Evolutionary conservation across 129 eudicot species (phyloP).

Genomic region (Pseudognaphalium luteoalbum): DNA sequence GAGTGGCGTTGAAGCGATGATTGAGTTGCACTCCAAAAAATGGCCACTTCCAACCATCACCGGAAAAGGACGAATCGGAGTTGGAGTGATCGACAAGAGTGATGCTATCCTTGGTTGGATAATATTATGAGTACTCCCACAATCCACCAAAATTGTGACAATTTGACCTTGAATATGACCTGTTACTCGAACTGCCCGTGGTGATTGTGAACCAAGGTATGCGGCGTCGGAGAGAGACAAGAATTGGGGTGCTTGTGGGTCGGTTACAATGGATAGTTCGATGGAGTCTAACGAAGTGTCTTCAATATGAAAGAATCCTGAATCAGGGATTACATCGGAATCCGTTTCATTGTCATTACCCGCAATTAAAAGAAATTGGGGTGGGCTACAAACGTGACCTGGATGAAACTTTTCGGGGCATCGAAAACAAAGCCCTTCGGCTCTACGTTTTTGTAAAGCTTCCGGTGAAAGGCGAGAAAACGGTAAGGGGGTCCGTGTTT

Average conservation of each 20-base stretch:
- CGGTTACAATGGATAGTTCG: too few species aligned
- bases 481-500: background rate
- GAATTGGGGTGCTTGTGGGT: too few species aligned
- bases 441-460: too few species aligned
- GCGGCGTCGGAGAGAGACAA: background rate
- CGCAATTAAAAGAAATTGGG: background rate
- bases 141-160: background rate
- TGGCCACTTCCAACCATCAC: constrained; percentile 12
- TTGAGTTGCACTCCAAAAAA: background rate
- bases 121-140: constrained; percentile 8
- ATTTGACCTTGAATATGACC: background rate
- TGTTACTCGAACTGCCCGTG: background rate
- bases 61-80: background rate
- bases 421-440: background rate
- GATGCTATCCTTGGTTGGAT: constrained; percentile 18
- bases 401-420: background rate
- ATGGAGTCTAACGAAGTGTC: too few species aligned
- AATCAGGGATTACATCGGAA: too few species aligned
- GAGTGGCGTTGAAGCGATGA: too few species aligned
- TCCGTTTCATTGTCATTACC: too few species aligned
- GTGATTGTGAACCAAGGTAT: background rate
- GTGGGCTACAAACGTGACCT: background rate
- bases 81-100: too few species aligned
- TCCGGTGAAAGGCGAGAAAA: background rate
- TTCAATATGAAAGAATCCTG: too few species aligned